Evolutionary conservation across 768 basidiomycete species (phyloP), one percentile per base, ranked within the genome.

Genomic region (Kwoniella europaea): DNA sequence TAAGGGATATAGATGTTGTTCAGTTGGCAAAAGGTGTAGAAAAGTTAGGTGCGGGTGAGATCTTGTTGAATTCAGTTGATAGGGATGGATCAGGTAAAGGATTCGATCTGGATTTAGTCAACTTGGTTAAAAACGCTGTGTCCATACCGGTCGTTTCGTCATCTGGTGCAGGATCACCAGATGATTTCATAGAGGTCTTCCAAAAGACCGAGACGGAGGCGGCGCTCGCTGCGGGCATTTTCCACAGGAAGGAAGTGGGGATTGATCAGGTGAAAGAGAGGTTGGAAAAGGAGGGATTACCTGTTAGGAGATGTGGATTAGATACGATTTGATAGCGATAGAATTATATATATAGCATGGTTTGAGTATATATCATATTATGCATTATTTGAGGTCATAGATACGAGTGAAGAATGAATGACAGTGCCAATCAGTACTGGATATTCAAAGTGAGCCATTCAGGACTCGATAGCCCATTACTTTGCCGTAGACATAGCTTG

Each of bases 1-100:
- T 86, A 24, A 89, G 94, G 13, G 89, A 89, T 44, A 84, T 99
- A 42, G 97, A 96, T 15, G 96, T 90, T 54, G 89, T 93, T 22
- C 90, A 98, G 84, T 89, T 99, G n/a, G 93, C 92, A 18, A 86
- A 89, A 68, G 97, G 96, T 13, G 93, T 90, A n/a, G 93, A 97
- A 82, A 82, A 82, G 52, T 88, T 99, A 16, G 97, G 97, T 3
- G 95, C 97, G 0, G 97, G 97, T 4, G 97, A 99, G 84, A 89
- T 98, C 72, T 84, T 99, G 53, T 86, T 99, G 63, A 99, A 99
- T 84, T 93, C 92, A 83, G 97, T 99, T 76, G 97, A 99, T 84
- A 87, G 94, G 70, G 97, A 99, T 80, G 97, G 97, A 13, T 92
- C 92, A 0, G 94, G 94, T 27, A 86, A 88, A 18, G 96, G 97